Conservation (phyloP, 2,329 filamentous ascomycete species). For the Fusarium sarcochroum region DNA sequence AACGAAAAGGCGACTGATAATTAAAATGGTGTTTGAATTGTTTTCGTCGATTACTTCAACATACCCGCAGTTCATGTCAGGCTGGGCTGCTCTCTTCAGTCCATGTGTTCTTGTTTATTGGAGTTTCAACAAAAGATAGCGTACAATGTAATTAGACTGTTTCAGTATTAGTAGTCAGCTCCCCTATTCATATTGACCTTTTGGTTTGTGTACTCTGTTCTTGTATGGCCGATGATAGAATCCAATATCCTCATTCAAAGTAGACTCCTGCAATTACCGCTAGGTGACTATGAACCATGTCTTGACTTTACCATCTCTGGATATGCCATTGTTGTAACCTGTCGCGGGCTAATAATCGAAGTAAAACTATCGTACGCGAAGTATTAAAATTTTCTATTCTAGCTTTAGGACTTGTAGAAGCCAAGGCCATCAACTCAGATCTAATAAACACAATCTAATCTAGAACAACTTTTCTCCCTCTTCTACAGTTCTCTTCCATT, state of each 20-base stretch:
- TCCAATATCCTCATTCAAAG: neutral
- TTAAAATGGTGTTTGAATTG: constrained; percentile 3
- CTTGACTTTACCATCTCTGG: neutral
- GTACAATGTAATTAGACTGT: constrained; percentile 12
- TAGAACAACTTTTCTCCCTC: constrained; percentile 38
- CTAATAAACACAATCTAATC: neutral
- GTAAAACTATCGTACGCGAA: neutral
- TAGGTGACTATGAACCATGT: neutral
- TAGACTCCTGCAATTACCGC: neutral
- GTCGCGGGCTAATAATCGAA: neutral
- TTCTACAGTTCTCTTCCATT: constrained; percentile 47
- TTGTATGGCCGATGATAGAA: neutral
- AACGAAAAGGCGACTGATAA: constrained; percentile 37
- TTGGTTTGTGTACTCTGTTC: neutral
- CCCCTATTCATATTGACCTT: neutral
- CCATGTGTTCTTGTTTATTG: neutral
- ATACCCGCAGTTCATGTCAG: constrained; percentile 3
- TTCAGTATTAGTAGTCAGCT: neutral
- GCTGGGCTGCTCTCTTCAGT: neutral
- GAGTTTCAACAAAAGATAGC: constrained; percentile 5
- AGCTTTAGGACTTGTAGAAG: neutral
- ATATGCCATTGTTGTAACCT: neutral
- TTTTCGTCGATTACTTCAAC: constrained; percentile 3
- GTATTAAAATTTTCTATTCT: neutral
- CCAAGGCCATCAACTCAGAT: neutral